phyloP scores from a whole-genome alignment of 2,329 filamentous ascomycete species.

The Colletotrichum chrysophilum region DNA sequence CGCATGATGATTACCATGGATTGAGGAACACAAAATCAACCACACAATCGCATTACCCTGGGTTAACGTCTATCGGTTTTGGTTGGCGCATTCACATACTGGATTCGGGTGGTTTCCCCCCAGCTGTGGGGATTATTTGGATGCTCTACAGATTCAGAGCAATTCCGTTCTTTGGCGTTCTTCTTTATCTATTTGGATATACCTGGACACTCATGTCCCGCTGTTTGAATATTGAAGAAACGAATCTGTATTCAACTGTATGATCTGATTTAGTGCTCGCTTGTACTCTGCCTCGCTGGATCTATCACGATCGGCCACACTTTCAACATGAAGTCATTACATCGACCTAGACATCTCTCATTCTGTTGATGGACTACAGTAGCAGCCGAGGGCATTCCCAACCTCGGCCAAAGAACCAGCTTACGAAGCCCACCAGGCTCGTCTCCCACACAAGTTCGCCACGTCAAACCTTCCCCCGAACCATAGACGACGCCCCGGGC shows the following conservation, averaged over 20 bases:
- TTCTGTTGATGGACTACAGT: neutral
- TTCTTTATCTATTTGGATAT: neutral
- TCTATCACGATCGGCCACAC: neutral
- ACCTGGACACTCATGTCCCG: constrained; percentile 17
- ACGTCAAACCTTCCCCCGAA: neutral
- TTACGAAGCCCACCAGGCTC: neutral
- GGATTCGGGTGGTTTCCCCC: neutral
- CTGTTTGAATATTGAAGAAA: constrained; percentile 4
- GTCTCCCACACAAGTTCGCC: neutral
- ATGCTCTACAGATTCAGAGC: neutral
- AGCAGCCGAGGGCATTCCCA: neutral
- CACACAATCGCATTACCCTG: neutral
- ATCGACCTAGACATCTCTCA: neutral
- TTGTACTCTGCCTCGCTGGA: neutral
- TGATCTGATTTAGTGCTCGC: neutral
- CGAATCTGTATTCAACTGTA: neutral
- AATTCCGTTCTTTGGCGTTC: neutral
- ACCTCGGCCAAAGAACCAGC: neutral
- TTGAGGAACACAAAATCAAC: neutral
- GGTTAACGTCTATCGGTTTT: neutral
- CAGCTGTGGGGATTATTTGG: neutral
- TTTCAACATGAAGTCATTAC: no score
- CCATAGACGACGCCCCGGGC: neutral
- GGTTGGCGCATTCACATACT: constrained; percentile 6
- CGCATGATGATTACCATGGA: neutral